Conservation (phyloP, 2,329 filamentous ascomycete species). For the Ophiostoma pallidulum region DNA sequence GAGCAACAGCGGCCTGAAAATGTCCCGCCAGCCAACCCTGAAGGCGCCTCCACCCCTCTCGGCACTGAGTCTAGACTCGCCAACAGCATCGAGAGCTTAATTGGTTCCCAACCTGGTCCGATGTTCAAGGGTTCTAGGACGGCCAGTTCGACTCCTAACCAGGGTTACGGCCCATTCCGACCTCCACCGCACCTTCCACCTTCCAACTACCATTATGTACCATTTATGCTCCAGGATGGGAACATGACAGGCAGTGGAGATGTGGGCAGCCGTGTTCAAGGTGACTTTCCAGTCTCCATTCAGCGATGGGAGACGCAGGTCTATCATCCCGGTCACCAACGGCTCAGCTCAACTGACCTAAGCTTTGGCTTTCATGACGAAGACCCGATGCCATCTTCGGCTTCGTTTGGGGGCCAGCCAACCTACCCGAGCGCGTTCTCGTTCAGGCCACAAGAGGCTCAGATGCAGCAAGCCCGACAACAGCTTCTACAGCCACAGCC, state of each 20-base stretch:
- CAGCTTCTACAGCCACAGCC: constrained; percentile 3
- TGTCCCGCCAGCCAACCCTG: not conserved
- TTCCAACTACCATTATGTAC: not conserved
- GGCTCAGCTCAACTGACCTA: constrained; percentile 17
- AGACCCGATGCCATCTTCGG: constrained; percentile 19
- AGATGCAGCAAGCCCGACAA: not conserved
- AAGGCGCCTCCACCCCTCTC: not conserved
- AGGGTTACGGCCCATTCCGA: constrained; percentile 20
- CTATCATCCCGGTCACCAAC: constrained; percentile 18
- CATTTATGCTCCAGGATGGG: not conserved
- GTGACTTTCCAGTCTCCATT: constrained; percentile 12
- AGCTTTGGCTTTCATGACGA: constrained; percentile 8
- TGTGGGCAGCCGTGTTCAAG: constrained; percentile 2
- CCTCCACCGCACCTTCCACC: constrained; percentile 18
- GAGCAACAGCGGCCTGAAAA: constrained; percentile 2
- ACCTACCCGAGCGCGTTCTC: not conserved
- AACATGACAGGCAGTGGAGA: too few species aligned
- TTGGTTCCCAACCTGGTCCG: constrained; percentile 10
- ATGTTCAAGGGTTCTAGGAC: constrained; percentile 24
- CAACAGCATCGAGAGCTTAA: constrained; percentile 12
- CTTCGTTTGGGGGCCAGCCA: constrained; percentile 1
- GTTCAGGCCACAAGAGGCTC: not conserved
- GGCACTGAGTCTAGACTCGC: not conserved
- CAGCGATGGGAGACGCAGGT: constrained; percentile 22
- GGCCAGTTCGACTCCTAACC: constrained; percentile 25